A percentile compares a stretch with the other conserved stretches of the same genome.
phyloP scores from a whole-genome alignment of 106 monocot genomes.

The Gastrodia elata region DNA sequence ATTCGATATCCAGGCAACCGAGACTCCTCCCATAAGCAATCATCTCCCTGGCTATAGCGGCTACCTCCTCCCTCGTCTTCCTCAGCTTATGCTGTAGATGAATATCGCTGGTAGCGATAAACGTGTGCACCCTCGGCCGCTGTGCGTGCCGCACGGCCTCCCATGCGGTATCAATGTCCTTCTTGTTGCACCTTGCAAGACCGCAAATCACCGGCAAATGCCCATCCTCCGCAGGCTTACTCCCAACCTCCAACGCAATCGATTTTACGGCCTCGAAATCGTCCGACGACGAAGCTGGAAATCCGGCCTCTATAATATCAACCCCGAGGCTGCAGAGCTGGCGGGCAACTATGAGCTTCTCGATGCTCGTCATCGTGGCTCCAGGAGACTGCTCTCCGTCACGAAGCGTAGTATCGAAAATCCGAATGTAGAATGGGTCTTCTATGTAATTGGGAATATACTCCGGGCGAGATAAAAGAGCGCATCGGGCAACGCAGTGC shows the following conservation, averaged over 20 bases:
- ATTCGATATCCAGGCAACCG: conserved; percentile 78
- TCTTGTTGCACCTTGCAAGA: conserved; percentile 67
- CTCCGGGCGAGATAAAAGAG: conserved; percentile 35
- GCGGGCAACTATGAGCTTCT: conserved; percentile 82
- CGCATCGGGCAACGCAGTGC: conserved; percentile 11
- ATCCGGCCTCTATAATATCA: conserved; percentile 94
- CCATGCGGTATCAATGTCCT: conserved; percentile 78
- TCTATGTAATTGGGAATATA: conserved; percentile 66
- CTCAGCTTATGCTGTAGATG: conserved; percentile 77
- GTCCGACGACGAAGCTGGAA: conserved; percentile 83
- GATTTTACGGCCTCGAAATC: conserved; percentile 81
- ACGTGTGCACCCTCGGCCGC: conserved; percentile 67
- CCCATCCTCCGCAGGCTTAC: conserved; percentile 33
- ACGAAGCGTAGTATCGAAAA: conserved; percentile 94
- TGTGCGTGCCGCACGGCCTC: conserved; percentile 72
- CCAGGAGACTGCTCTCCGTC: conserved; percentile 99
- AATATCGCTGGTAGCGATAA: conserved; percentile 90
- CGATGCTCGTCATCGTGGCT: conserved; percentile 81
- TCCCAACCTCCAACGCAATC: conserved; percentile 80
- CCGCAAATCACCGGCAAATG: conserved; percentile 90
- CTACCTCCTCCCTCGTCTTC: conserved; percentile 88
- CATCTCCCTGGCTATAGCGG: conserved; percentile 64
- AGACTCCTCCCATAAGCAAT: conserved; percentile 74
- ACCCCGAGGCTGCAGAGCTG: conserved; percentile 72
- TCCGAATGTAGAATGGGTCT: conserved; percentile 72